A percentile compares a stretch with the other conserved stretches of the same genome.
These are phyloP conservation scores for Fusarium ramigenum DNA, from an alignment of 2,329 filamentous ascomycete species.

Conservation along the genomic window DNA sequence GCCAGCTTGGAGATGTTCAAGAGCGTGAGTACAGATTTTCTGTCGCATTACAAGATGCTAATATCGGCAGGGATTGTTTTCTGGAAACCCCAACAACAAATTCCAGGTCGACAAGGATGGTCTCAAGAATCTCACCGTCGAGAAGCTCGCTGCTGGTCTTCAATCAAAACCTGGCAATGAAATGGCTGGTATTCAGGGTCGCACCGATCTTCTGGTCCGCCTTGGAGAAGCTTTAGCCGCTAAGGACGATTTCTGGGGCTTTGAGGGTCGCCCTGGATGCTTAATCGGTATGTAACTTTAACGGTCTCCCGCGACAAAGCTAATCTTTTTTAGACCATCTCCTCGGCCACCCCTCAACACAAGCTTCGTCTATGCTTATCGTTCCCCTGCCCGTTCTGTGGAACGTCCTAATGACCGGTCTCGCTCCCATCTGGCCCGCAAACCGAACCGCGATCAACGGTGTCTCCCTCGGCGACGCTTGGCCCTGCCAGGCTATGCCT, in stretches of 20 bases:
- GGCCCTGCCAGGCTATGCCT: constrained; percentile 88
- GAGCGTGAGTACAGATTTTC: constrained; percentile 54
- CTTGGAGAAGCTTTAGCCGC: constrained; percentile 78
- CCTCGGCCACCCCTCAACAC: constrained; percentile 89
- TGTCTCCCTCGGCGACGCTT: constrained; percentile 89
- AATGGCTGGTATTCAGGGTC: constrained; percentile 85
- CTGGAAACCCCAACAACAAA: constrained; percentile 80
- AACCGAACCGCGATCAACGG: constrained; percentile 89
- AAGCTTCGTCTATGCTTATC: constrained; percentile 87
- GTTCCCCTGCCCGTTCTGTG: constrained; percentile 88
- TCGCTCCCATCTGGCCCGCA: constrained; percentile 87
- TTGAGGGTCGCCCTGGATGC: constrained; percentile 86
- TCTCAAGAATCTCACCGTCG: constrained; percentile 76
- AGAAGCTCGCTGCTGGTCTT: constrained; percentile 80
- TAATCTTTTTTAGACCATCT: constrained; percentile 76
- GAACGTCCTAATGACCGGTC: constrained; percentile 87
- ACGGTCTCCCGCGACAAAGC: background rate
- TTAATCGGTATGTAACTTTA: constrained; percentile 77
- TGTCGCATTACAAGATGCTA: constrained; percentile 19
- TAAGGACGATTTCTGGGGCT: constrained; percentile 85
- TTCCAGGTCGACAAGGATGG: constrained; percentile 90
- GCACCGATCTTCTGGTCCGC: constrained; percentile 79
- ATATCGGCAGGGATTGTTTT: constrained; percentile 75
- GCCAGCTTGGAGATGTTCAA: constrained; percentile 92
- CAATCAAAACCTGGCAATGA: constrained; percentile 85